Evolutionary conservation across 176 grass and related monocot genomes (phyloP).

Genomic region (Sorghum bicolor): DNA sequence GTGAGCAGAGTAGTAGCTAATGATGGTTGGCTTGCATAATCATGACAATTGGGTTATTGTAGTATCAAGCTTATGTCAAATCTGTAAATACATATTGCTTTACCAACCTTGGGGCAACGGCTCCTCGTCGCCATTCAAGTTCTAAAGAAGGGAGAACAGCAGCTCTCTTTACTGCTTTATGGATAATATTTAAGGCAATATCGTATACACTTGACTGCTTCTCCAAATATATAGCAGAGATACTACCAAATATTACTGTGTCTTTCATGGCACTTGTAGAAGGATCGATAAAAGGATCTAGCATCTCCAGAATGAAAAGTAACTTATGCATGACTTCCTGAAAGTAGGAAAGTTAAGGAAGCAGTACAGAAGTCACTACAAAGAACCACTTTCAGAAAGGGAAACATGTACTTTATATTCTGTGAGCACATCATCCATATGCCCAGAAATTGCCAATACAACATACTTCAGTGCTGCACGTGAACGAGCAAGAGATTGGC

Average conservation of each 20-base stretch:
- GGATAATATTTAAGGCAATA: constrained; percentile 76
- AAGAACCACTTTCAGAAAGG: constrained; percentile 15
- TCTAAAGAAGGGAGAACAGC: constrained; percentile 83
- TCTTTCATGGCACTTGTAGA: constrained; percentile 51
- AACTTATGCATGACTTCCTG: constrained; percentile 84
- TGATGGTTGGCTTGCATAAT: constrained; percentile 6
- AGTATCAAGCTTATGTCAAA: constrained; percentile 40
- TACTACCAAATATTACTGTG: constrained; percentile 56
- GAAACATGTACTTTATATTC: constrained; percentile 79
- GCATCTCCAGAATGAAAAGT: constrained; percentile 96
- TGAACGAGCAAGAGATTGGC: constrained; percentile 57
- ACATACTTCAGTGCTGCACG: constrained; percentile 85
- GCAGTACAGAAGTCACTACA: constrained; percentile 12
- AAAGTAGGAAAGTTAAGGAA: constrained; percentile 48
- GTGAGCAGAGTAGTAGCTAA: not conserved
- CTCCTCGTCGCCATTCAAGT: constrained; percentile 72
- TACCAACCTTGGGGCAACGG: constrained; percentile 72
- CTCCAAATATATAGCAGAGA: constrained; percentile 61
- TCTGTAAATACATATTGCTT: constrained; percentile 21
- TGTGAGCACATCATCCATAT: constrained; percentile 81
- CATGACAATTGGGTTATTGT: not conserved
- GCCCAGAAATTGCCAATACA: constrained; percentile 81
- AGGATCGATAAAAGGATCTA: constrained; percentile 80
- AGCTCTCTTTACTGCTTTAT: constrained; percentile 66
- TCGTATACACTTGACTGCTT: constrained; percentile 53